Conservation (phyloP, 2,329 filamentous ascomycete genomes). For the Xylaria sp. region DNA sequence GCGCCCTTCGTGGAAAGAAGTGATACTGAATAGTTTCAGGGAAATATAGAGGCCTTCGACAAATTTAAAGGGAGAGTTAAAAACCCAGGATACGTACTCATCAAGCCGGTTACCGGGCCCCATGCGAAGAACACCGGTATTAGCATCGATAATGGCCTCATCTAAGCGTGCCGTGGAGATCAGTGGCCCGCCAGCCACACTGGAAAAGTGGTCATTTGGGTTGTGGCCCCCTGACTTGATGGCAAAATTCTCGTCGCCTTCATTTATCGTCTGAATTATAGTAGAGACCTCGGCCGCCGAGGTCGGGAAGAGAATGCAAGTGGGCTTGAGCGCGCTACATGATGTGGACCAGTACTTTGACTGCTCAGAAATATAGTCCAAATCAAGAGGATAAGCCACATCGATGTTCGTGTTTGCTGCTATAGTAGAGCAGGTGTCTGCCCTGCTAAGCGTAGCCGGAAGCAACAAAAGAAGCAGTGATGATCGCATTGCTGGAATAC, state of each 20-base stretch:
- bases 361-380: slow-evolving; percentile 54
- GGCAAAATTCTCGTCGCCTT: slow-evolving; percentile 61
- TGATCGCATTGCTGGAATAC: slow-evolving; percentile 15
- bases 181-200: slow-evolving; percentile 59
- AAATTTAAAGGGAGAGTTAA: background rate
- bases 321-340: slow-evolving; percentile 56
- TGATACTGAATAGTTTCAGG: background rate
- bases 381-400: slow-evolving; percentile 50
- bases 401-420: slow-evolving; percentile 50
- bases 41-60: background rate
- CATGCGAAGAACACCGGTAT: slow-evolving; percentile 54
- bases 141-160: slow-evolving; percentile 53
- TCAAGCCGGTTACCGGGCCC: slow-evolving; percentile 60
- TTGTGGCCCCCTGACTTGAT: slow-evolving; percentile 69
- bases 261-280: slow-evolving; percentile 61
- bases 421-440: slow-evolving; percentile 55
- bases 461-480: slow-evolving; percentile 36
- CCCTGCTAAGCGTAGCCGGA: slow-evolving; percentile 38
- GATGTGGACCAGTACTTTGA: slow-evolving; percentile 59
- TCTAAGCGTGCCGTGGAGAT: slow-evolving; percentile 61
- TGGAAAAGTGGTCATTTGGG: slow-evolving; percentile 64
- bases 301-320: slow-evolving; percentile 61
- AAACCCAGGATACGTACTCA: slow-evolving; percentile 38
- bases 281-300: slow-evolving; percentile 63
- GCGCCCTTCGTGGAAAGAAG: background rate